Percentiles rank a stretch among this genome's conserved stretches.
Evolutionary conservation across 2,329 filamentous ascomycete species (phyloP).

Genomic region (Knufia petricola): DNA sequence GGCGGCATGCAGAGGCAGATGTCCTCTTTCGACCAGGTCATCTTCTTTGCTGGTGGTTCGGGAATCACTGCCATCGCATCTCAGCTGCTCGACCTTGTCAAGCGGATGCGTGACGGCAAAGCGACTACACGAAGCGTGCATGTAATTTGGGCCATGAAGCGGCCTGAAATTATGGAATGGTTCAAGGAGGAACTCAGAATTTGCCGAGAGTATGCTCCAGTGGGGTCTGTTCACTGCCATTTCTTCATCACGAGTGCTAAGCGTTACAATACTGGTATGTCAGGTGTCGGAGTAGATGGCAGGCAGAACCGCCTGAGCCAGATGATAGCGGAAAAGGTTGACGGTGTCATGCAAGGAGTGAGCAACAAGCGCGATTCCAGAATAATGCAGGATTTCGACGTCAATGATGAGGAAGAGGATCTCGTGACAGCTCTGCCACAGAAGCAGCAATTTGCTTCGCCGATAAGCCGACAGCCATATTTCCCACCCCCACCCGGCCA

Average conservation of each 20-base stretch:
- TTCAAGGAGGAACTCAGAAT: conserved; percentile 91
- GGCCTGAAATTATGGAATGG: conserved; percentile 92
- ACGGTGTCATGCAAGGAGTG: conserved; percentile 4
- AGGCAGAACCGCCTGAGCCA: conserved; percentile 57
- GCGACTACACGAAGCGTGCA: conserved; percentile 84
- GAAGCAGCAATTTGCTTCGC: conserved; percentile 17
- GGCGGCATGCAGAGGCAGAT: conserved; percentile 87
- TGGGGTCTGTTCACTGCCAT: conserved; percentile 81
- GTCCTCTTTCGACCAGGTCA: conserved; percentile 84
- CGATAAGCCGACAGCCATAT: conserved; percentile 5
- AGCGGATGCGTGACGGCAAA: conserved; percentile 89
- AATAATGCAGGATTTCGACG: conserved; percentile 49
- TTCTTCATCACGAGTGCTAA: conserved; percentile 85
- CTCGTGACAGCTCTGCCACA: conserved; percentile 71
- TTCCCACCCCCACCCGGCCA: conserved; percentile 9
- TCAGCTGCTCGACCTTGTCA: conserved; percentile 86
- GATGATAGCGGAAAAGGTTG: conserved; percentile 26
- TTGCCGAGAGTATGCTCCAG: conserved; percentile 78
- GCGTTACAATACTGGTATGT: conserved; percentile 40
- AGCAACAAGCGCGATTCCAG: conserved; percentile 49
- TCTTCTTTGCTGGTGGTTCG: conserved; percentile 86
- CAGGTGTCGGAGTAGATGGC: conserved; percentile 58
- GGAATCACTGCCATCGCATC: conserved; percentile 90
- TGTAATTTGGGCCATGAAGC: conserved; percentile 88
- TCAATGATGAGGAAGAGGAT: conserved; percentile 75